Conservation (phyloP, 805 yeast genomes). For the Sugiyamaella boreocaroliniensis region DNA sequence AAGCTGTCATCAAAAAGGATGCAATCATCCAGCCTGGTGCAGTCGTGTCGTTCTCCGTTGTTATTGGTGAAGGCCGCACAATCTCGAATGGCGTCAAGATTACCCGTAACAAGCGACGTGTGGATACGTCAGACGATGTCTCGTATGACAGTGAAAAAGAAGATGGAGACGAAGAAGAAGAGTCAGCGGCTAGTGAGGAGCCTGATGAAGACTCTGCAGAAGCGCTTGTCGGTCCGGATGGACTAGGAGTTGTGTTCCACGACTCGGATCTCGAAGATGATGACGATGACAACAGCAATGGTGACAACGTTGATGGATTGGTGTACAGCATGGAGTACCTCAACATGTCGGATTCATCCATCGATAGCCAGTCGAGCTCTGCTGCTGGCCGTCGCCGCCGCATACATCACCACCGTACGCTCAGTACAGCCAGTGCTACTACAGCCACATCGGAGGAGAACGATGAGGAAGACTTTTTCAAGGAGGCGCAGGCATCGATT, state of each 20-base stretch:
- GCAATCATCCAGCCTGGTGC: conserved; percentile 59
- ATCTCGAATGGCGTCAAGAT: conserved; percentile 32
- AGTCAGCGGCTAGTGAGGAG: conserved; percentile 5
- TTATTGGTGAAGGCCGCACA: conserved; percentile 47
- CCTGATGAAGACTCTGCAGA: neutral
- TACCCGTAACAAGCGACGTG: conserved; percentile 26
- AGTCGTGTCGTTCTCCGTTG: conserved; percentile 71
- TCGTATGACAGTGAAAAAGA: conserved; percentile 18
- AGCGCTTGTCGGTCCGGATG: conserved; percentile 37
- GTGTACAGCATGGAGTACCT: conserved; percentile 25
- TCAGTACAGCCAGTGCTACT: conserved; percentile 28
- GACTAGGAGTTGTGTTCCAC: conserved; percentile 25
- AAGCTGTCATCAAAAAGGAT: conserved; percentile 48
- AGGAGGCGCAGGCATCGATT: conserved; percentile 90
- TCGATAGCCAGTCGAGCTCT: conserved; percentile 12
- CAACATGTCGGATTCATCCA: conserved; percentile 29
- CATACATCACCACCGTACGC: conserved; percentile 17
- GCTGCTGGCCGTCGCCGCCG: conserved; percentile 16
- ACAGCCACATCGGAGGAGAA: conserved; percentile 43
- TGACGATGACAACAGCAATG: conserved; percentile 13
- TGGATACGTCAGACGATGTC: conserved; percentile 30
- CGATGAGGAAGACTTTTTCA: conserved; percentile 70
- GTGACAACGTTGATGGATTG: conserved; percentile 17
- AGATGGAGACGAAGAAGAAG: neutral
- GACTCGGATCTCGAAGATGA: conserved; percentile 16